Base-by-base conservation (phyloP, 2,329 filamentous ascomycete genomes). In the Aureobasidium sp. region DNA sequence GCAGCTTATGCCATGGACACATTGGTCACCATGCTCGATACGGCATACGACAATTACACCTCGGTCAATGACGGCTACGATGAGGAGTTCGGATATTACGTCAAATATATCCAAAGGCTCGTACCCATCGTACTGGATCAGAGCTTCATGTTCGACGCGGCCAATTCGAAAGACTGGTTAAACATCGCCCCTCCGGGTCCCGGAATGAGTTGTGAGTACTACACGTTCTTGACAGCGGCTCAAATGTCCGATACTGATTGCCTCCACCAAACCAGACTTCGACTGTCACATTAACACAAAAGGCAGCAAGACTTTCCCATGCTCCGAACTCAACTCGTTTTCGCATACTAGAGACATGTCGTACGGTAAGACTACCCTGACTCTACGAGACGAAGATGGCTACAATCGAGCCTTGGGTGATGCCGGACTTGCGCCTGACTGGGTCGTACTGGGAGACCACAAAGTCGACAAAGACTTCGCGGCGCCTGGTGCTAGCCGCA, bases 41-140 rank as follows among this genome's bases (percentile, higher is more conserved):
- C 16, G 32, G 52, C 53, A 49, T 50, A 58, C 25, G 27, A 41
- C 30, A 58, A 49, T 32, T 62, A 62, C 44, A 62, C 16, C 34
- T 53, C 27, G 16, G 61, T 62, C 44, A 50, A 62, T 39, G 44
- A 62, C 53, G 52, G 53, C 32, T 62, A 62, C 52, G 53, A 62
- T 47, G 36, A 55, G 32, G 48, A 55, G 27, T 62, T 62, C 21
- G 53, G 44, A 5, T 54, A 48, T 15, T 62, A 62, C 37, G 52
- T 58, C 30, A 53, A 30, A 36, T 57, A 62, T 50, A 59, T 62
- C 42, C 2, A 44, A 27, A 44, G 58, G 30, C 34, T 62, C 3
- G 45, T 62, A 25, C 61, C 61, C 7, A 48, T 5, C 10, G 44
- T 62, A 16, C 52, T 62, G 44, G 52, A 58, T 34, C 52, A 44